Evolutionary conservation across 2,329 filamentous ascomycete species (phyloP), one percentile per base, ranked within the genome.

Genomic region (Penicillium sp.): DNA sequence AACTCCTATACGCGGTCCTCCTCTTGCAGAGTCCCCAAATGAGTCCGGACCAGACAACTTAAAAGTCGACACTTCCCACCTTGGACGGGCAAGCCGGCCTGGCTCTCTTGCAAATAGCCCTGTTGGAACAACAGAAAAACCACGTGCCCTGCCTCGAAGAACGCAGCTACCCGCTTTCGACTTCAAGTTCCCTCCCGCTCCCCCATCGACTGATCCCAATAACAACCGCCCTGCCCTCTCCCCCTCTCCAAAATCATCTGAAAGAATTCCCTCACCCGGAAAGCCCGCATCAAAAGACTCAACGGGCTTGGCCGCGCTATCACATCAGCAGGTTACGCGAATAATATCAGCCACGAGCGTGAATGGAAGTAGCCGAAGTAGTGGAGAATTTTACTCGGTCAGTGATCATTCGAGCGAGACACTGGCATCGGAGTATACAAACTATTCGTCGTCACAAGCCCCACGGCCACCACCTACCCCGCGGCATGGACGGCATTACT

Each of bases 371-470:
- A 93, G 92, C 26, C 84, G 95, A 69, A 97, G 92, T 65, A 99
- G 95, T 73, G 91, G 90, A 57, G 95, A 99, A 71, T 96, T 98
- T 70, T 98, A 97, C 76, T 93, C 93, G 0, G 80, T 94, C 74
- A 97, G 94, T 80, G 97, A 98, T 74, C 90, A 97, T 72, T 98
- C 95, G 6, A 92, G 90, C 16, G 95, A 99, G 75, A 99, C 95
- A 3, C 75, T 98, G 52, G 89, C 89, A 11, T 99, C 95, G 0
- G 95, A 98, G 76, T 96, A 96, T 72, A 85, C 83, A 25, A 78
- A 78, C 72, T 69, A 81, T 60, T 75, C 76, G 0, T 63, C 76
- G 0, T 63, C 77, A 46, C 78, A 82, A 46, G 73, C 90, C 14
- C 81, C 87, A 19, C 86, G 88, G 22, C 35, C 58, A 35, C 75